These are phyloP conservation scores for Mycena haematopus DNA, from an alignment of 768 basidiomycete genomes.

Conservation along the genomic window DNA sequence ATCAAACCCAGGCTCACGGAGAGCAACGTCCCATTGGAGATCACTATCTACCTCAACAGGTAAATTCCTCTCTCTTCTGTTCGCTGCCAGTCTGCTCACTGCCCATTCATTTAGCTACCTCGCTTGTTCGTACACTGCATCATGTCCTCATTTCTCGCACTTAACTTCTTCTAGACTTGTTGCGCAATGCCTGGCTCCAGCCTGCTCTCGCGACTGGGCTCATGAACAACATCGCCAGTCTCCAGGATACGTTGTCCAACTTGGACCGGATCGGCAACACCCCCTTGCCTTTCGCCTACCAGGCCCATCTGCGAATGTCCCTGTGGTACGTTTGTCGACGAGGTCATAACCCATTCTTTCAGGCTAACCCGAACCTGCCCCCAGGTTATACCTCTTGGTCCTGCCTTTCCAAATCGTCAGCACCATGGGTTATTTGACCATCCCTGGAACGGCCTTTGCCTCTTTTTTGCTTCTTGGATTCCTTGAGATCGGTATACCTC, in stretches of 20 bases:
- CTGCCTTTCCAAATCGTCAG: too few relatives aligned
- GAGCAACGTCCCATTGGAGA: conserved; percentile 69
- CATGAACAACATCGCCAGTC: conserved; percentile 48
- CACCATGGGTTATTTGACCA: too few relatives aligned
- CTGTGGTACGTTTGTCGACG: too few relatives aligned
- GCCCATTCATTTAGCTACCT: conserved; percentile 17
- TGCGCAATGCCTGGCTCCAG: conserved; percentile 51
- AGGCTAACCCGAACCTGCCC: too few relatives aligned
- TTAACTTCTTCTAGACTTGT: conserved; percentile 49
- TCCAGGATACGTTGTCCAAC: conserved; percentile 66
- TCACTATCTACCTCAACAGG: conserved; percentile 60
- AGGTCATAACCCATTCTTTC: too few relatives aligned
- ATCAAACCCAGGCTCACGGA: conserved; percentile 49
- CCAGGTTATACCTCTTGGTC: too few relatives aligned
- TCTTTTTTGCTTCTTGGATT: too few relatives aligned
- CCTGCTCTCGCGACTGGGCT: conserved; percentile 63
- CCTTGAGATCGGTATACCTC: too few relatives aligned
- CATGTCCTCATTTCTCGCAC: not conserved
- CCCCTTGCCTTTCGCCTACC: conserved; percentile 70
- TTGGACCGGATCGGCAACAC: conserved; percentile 70
- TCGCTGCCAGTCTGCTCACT: conserved; percentile 7
- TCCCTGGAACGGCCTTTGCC: too few relatives aligned
- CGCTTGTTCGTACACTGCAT: conserved; percentile 13
- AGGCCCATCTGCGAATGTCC: too few relatives aligned
- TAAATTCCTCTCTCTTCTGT: conserved; percentile 30